A percentile compares a stretch with the other conserved stretches of the same genome.
Conservation (phyloP, 2,329 filamentous ascomycete genomes). For the Penicillium sclerotigenum region DNA sequence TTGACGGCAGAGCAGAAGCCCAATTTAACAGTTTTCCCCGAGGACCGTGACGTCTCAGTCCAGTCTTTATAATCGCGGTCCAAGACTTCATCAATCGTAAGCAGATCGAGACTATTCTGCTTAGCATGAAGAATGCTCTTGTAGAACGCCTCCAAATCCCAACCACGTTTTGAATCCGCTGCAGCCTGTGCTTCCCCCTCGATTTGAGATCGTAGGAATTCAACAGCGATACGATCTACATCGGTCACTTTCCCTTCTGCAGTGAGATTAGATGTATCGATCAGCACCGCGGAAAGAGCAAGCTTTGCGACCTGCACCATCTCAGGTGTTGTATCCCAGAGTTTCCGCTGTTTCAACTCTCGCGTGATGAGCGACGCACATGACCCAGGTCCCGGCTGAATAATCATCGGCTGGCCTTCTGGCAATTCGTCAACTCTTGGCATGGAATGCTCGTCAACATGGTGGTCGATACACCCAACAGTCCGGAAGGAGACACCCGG, state of each 20-base stretch:
- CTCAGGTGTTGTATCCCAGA: conserved; percentile 32
- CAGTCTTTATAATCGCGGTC: conserved; percentile 64
- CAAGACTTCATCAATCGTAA: conserved; percentile 56
- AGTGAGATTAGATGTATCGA: conserved; percentile 47
- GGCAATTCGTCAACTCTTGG: conserved; percentile 37
- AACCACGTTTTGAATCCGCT: conserved; percentile 27
- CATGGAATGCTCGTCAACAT: conserved; percentile 57
- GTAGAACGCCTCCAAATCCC: conserved; percentile 52
- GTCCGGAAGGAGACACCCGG: conserved; percentile 45
- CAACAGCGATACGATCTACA: conserved; percentile 48
- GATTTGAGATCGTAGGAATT: conserved; percentile 54
- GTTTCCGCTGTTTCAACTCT: conserved; percentile 47
- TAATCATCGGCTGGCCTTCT: conserved; percentile 48
- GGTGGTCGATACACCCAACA: conserved; percentile 60
- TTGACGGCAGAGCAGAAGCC: conserved; percentile 61
- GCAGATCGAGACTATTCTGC: conserved; percentile 50
- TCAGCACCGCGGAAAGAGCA: conserved; percentile 43
- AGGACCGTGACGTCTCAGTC: conserved; percentile 42
- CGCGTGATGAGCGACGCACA: conserved; percentile 57
- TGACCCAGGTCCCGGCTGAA: conserved; percentile 55
- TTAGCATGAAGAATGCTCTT: conserved; percentile 53
- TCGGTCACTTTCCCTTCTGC: conserved; percentile 46
- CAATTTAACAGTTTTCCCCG: conserved; percentile 42
- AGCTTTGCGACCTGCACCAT: conserved; percentile 38
- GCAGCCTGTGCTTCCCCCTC: conserved; percentile 13